Percentiles rank a stretch among this genome's conserved stretches.
Conservation (phyloP, 208 protist genomes). For the Leishmania aethiopica region DNA sequence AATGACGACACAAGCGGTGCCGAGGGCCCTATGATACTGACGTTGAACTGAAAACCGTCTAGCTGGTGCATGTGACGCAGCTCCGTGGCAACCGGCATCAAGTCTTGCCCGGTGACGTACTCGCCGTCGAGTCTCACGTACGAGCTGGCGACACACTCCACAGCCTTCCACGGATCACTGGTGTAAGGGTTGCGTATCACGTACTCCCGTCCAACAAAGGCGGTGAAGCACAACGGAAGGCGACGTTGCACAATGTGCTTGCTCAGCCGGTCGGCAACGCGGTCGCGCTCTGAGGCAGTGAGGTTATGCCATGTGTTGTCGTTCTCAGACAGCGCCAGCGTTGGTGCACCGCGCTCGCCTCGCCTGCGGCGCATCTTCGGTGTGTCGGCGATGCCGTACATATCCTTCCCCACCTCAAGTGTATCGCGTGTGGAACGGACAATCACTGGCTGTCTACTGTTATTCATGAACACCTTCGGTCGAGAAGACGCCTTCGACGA, state of each 20-base stretch:
- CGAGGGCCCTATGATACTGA: conserved; percentile 63
- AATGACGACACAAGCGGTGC: conserved; percentile 48
- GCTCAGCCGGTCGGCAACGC: conserved; percentile 23
- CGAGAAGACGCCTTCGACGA: neutral
- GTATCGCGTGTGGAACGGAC: conserved; percentile 16
- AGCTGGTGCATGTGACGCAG: conserved; percentile 33
- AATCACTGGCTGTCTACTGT: conserved; percentile 16
- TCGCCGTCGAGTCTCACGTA: conserved; percentile 48
- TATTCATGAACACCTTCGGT: neutral
- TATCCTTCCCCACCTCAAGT: conserved; percentile 9
- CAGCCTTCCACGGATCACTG: conserved; percentile 38
- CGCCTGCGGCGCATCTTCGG: neutral
- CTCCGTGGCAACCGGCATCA: conserved; percentile 19
- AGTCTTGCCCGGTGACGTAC: conserved; percentile 13
- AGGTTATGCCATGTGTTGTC: conserved; percentile 38
- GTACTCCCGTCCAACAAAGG: conserved; percentile 51
- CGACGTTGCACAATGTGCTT: conserved; percentile 35
- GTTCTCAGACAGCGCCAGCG: neutral
- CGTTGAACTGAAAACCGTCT: conserved; percentile 52
- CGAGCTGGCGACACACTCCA: conserved; percentile 40
- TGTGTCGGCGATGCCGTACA: conserved; percentile 25
- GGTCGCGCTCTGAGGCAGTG: conserved; percentile 9
- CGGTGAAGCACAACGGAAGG: conserved; percentile 66
- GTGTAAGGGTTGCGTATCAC: conserved; percentile 43
- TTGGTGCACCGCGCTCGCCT: neutral